A percentile compares a stretch with the other conserved stretches of the same genome.
phyloP scores from a whole-genome alignment of 2,329 filamentous ascomycete species.

The Apiospora malaysiana region DNA sequence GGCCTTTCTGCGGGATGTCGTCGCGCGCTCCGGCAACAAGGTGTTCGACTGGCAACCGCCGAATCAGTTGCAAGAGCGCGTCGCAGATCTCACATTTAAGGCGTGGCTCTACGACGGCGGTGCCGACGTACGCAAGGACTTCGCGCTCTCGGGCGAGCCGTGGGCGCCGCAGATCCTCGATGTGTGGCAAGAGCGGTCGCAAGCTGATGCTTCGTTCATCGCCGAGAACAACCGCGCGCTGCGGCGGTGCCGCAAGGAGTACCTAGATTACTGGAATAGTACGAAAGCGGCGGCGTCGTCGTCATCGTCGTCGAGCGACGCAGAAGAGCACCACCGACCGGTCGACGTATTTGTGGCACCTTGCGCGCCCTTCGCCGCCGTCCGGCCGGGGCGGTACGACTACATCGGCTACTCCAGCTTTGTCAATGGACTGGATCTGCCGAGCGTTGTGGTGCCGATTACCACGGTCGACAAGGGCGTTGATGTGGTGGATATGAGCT shows the following conservation, averaged over 20 bases:
- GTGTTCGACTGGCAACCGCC: slow-evolving; percentile 40
- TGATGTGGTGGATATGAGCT: slow-evolving; percentile 35
- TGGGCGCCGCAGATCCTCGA: slow-evolving; percentile 16
- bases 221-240: slow-evolving; percentile 40
- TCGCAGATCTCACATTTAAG: slow-evolving; percentile 31
- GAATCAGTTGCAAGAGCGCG: slow-evolving; percentile 35
- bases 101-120: slow-evolving; percentile 39
- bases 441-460: slow-evolving; percentile 51
- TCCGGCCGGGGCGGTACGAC: slow-evolving; percentile 43
- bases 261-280: slow-evolving; percentile 34
- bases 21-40: slow-evolving; percentile 38
- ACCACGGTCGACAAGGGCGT: slow-evolving; percentile 47
- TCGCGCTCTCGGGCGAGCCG: slow-evolving; percentile 21
- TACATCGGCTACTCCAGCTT: slow-evolving; percentile 46
- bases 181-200: slow-evolving; percentile 32
- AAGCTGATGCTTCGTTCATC: slow-evolving; percentile 31
- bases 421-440: slow-evolving; percentile 47
- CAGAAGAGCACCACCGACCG: slow-evolving; percentile 22
- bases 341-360: slow-evolving; percentile 49
- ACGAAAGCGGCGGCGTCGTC: slow-evolving; percentile 17
- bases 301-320: slow-evolving; percentile 26
- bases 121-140: slow-evolving; percentile 30
- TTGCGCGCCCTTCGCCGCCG: slow-evolving; percentile 47
- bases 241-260: slow-evolving; percentile 42
- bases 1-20: slow-evolving; percentile 32